phyloP scores from a whole-genome alignment of 139 green algal species.

The Chlamydomonas applanata region DNA sequence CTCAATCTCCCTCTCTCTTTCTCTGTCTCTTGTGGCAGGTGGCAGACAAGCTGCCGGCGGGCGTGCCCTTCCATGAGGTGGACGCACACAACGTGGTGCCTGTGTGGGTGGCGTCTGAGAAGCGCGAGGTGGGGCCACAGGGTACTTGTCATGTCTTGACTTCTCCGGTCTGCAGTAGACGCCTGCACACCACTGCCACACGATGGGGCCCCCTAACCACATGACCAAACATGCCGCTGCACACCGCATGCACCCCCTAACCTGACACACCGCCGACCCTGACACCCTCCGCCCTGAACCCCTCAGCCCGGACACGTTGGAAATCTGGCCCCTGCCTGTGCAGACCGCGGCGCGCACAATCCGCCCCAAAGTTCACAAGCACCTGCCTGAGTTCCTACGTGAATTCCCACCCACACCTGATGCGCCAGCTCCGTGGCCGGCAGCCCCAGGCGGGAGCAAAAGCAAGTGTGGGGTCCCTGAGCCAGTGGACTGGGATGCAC shows the following conservation, averaged over 20 bases:
- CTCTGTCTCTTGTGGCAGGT: conserved; percentile 19
- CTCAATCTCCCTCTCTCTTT: neutral
- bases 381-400: conserved; percentile 82
- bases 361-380: conserved; percentile 83
- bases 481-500: conserved; percentile 72
- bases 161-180: neutral
- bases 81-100: conserved; percentile 98
- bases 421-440: conserved; percentile 4
- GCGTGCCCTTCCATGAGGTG: conserved; percentile 80
- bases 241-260: too few relatives aligned
- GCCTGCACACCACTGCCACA: too few relatives aligned
- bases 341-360: conserved; percentile 83
- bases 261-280: too few relatives aligned
- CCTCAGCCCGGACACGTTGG: too few relatives aligned
- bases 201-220: too few relatives aligned
- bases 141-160: too few relatives aligned
- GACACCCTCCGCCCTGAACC: too few relatives aligned
- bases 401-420: conserved; percentile 67
- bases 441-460: neutral
- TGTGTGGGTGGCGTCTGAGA: conserved; percentile 85
- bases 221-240: too few relatives aligned
- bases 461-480: too few relatives aligned
- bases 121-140: conserved; percentile 81
- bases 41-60: neutral
- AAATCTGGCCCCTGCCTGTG: neutral